Evolutionary conservation across 768 basidiomycete species (phyloP).

Genomic region (Mycena latifolia): DNA sequence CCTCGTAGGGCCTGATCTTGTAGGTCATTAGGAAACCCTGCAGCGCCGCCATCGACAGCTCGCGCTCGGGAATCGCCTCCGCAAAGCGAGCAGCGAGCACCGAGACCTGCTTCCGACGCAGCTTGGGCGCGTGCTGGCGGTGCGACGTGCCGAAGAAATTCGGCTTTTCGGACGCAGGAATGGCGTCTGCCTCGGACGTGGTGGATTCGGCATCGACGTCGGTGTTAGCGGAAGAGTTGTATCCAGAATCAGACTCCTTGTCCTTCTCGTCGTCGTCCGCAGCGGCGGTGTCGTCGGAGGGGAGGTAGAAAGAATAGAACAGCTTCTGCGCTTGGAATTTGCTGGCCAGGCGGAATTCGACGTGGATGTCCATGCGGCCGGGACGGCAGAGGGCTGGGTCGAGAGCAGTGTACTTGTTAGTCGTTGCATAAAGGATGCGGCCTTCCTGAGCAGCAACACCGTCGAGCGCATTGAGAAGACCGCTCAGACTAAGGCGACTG

Average conservation of each 20-base stretch:
- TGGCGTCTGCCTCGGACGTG: conserved; percentile 18
- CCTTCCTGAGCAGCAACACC: conserved; percentile 86
- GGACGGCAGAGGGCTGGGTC: conserved; percentile 83
- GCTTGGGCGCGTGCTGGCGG: conserved; percentile 49
- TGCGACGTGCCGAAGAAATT: conserved; percentile 45
- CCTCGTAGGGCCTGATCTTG: conserved; percentile 43
- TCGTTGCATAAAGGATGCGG: conserved; percentile 84
- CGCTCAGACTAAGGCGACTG: conserved; percentile 72
- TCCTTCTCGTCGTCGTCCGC: conserved; percentile 40
- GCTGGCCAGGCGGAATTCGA: conserved; percentile 84
- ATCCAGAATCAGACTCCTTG: conserved; percentile 38
- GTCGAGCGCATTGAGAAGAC: conserved; percentile 84
- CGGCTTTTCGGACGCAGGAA: conserved; percentile 29
- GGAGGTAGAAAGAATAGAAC: conserved; percentile 77
- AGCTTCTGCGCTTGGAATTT: conserved; percentile 74
- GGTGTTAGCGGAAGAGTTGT: conserved; percentile 40
- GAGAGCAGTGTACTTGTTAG: conserved; percentile 77
- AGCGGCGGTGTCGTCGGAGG: conserved; percentile 46
- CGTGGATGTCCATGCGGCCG: conserved; percentile 84
- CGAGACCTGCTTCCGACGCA: conserved; percentile 54
- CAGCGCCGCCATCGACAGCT: conserved; percentile 62
- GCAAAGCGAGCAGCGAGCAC: conserved; percentile 70
- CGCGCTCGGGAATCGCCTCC: conserved; percentile 60
- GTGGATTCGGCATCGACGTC: conserved; percentile 40
- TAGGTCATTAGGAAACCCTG: conserved; percentile 42